Base-by-base conservation (phyloP, 179 eudicot species). In the Spinacia oleracea region DNA sequence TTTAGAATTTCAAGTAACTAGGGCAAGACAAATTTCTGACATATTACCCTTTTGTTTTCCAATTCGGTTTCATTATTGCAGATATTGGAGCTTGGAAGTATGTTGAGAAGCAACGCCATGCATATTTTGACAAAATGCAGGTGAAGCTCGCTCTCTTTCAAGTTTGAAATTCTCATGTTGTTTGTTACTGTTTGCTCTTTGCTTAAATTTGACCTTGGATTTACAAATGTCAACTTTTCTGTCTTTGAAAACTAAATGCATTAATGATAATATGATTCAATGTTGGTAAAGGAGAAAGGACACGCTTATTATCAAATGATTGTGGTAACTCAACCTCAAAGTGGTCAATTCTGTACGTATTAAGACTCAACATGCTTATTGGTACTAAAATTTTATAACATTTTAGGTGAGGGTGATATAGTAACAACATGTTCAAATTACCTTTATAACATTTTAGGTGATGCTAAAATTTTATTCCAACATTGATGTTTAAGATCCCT, bases 71-170 rank as follows among this genome's bases (percentile, higher is more conserved):
- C 32, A 78, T n/a, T 78, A n/a, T 76, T 86, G 85, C 89, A 93
- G 99, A 83, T 85, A 78, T 94, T 66, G 98, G 99, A 70, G 96
- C 99, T 55, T 96, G 99, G 99, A 80, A 89, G 81, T 88, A 86
- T 85, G 88, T 96, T 83, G 91, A 92, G 82, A 89, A 91, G 84
- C 96, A 91, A 79, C 90, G 99, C 31, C 99, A 94, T 85, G 96
- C 99, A 78, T 96, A 88, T 80, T 96, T 96, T 80, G 93, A 88
- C 80, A 90, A 83, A 82, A 96, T 96, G 99, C 98, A 96, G 97
- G 99, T 96, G 64, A 32, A 23, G 2, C 15, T 73, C 66, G 48
- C 45, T 23, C 31, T 12, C 48, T 42, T 55, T 42, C 76, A 50
- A 59, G 34, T 65, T 55, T 38, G 15, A 55, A 38, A 2, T 72